Evolutionary conservation across 208 protist genomes (phyloP).

Genomic region (Trypanosomatidae sp.): DNA sequence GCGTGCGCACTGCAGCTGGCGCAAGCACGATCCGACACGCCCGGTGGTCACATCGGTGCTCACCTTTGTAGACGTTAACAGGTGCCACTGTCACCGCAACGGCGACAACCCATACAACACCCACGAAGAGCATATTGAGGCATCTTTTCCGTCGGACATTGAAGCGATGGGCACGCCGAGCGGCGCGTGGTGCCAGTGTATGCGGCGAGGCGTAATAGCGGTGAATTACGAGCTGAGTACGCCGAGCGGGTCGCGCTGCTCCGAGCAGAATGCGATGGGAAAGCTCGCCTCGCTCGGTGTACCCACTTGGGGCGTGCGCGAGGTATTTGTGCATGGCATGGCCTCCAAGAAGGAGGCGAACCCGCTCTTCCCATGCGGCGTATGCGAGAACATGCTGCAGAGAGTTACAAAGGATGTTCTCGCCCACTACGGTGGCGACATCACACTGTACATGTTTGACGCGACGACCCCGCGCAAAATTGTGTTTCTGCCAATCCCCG

Average conservation of each 20-base stretch:
- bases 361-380: slow-evolving; percentile 89
- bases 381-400: slow-evolving; percentile 91
- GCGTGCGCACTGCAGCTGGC: slow-evolving; percentile 82
- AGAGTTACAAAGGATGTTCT: slow-evolving; percentile 80
- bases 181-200: slow-evolving; percentile 77
- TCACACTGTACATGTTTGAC: slow-evolving; percentile 91
- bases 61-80: slow-evolving; percentile 77
- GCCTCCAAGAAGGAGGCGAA: slow-evolving; percentile 71
- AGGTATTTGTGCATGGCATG: slow-evolving; percentile 86
- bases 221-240: slow-evolving; percentile 93
- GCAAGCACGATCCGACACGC: slow-evolving; percentile 78
- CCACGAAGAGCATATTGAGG: slow-evolving; percentile 16
- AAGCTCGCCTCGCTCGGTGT: slow-evolving; percentile 76
- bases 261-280: slow-evolving; percentile 89
- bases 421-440: slow-evolving; percentile 61
- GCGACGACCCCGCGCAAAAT: slow-evolving; percentile 72
- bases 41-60: slow-evolving; percentile 86
- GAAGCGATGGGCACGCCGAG: slow-evolving; percentile 37
- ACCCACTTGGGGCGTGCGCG: slow-evolving; percentile 75
- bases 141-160: slow-evolving; percentile 8
- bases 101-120: slow-evolving; percentile 19
- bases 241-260: slow-evolving; percentile 87
- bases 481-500: slow-evolving; percentile 74
- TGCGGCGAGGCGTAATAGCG: slow-evolving; percentile 61
- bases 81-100: slow-evolving; percentile 54